Conservation (phyloP, 306 rosid species). For the Vigna hirtella region DNA sequence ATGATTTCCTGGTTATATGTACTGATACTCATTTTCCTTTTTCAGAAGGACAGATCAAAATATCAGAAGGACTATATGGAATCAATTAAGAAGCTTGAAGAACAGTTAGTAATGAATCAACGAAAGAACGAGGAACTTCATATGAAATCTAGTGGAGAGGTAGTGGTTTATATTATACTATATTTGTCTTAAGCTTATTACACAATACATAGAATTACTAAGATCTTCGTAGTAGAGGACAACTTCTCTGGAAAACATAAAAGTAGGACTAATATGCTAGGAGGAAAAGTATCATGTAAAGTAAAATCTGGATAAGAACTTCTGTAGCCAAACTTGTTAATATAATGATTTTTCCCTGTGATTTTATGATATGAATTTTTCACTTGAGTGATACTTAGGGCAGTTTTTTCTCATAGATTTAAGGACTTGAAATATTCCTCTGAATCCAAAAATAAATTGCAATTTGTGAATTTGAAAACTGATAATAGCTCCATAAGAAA, state of each 20-base stretch:
- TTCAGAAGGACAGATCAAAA: conserved; percentile 81
- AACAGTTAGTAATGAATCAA: conserved; percentile 70
- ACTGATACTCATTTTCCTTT: conserved; percentile 43
- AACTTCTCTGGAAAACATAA: conserved; percentile 33
- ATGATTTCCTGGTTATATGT: conserved; percentile 35
- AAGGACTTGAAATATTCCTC: conserved; percentile 3
- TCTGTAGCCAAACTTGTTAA: conserved; percentile 15
- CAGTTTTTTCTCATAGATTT: not conserved
- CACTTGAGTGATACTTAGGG: not conserved
- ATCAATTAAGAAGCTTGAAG: conserved; percentile 91
- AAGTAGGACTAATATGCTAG: conserved; percentile 16
- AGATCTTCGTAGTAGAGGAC: conserved; percentile 17
- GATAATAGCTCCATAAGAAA: conserved; percentile 28
- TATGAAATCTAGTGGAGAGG: conserved; percentile 52
- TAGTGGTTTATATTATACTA: conserved; percentile 37
- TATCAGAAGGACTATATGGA: conserved; percentile 92
- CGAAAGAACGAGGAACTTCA: conserved; percentile 57
- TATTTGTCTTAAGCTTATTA: conserved; percentile 8
- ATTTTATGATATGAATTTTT: conserved; percentile 17
- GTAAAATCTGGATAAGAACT: conserved; percentile 22
- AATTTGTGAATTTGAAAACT: conserved; percentile 20
- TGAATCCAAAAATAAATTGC: conserved; percentile 23
- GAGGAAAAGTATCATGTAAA: conserved; percentile 8
- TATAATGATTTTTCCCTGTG: not conserved
- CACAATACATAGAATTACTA: conserved; percentile 16